Base-by-base conservation (phyloP, 805 yeast genomes). In the Maudiozyma bulderi region DNA sequence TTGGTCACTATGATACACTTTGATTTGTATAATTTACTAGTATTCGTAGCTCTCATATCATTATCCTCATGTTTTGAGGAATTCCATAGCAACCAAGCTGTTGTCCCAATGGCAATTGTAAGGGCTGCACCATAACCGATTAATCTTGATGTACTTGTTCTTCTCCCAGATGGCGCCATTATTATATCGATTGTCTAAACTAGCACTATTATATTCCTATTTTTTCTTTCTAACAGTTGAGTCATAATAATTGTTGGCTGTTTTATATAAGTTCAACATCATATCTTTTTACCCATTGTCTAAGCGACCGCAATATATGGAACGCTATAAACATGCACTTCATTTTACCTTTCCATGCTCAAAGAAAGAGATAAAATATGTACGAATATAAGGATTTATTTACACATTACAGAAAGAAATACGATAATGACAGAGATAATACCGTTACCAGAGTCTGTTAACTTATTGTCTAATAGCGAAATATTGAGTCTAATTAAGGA, bases 401-500 rank as follows among this genome's bases (percentile, higher is more conserved):
- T 20, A 20, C 26, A 20, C 26, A 20, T 20, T 20, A 4, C 26
- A 20, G 3, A 20, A 20, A 4, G 26, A 20, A 20, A 4, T 20
- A 20, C 26, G 26, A 20, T 20, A 20, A 20, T 20, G 26, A 6
- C 8, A 35, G 31, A 28, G 4, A 44, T 40, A 38, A 39, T 10
- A 6, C 30, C 38, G 13, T 31, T 62, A 8, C 68, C 68, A 6
- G 54, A 54, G 8, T 54, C 56, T 41, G 44, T 56, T 8, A 50
- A 59, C 6, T 49, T 63, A 13, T 49, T 64, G 20, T 56, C 66
- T 3, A 49, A 55, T 4, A 42, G 46, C n/a, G 67, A 60, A 43
- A 43, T 63, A 11, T 37, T 54, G 29, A 60, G 56, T 6, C 44
- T 64, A 15, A 45, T 51, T 1, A 49, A 50, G n/a, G 48, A 50